These are phyloP conservation scores for Domatiomyces globalis DNA, from an alignment of 2,329 filamentous ascomycete genomes.

Conservation along the genomic window DNA sequence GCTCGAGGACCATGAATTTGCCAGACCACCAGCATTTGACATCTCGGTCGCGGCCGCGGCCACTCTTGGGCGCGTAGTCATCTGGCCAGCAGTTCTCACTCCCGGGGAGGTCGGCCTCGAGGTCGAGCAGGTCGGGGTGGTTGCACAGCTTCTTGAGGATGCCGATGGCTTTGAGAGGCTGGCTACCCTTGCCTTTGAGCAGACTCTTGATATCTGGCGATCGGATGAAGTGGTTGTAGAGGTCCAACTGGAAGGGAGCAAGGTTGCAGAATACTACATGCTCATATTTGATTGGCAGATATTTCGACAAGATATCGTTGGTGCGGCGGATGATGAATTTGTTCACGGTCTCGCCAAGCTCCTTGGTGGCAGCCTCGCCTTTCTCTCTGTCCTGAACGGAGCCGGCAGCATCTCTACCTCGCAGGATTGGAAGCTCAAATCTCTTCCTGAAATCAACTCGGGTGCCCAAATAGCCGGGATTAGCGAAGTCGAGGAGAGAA, in stretches of 20 bases:
- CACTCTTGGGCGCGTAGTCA: slow-evolving; percentile 78
- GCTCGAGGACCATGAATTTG: slow-evolving; percentile 95
- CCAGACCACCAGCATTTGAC: slow-evolving; percentile 93
- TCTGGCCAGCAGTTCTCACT: slow-evolving; percentile 69
- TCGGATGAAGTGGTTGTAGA: slow-evolving; percentile 96
- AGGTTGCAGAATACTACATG: slow-evolving; percentile 97
- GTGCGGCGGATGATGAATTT: slow-evolving; percentile 97
- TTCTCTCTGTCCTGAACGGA: slow-evolving; percentile 67
- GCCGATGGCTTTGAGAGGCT: slow-evolving; percentile 90
- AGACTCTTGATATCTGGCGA: slow-evolving; percentile 89
- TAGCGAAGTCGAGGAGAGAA: slow-evolving; percentile 87
- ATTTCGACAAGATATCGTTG: slow-evolving; percentile 96
- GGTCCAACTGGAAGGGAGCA: slow-evolving; percentile 75
- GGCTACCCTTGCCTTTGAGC: slow-evolving; percentile 82
- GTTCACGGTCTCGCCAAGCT: slow-evolving; percentile 76
- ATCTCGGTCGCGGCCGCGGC: slow-evolving; percentile 77
- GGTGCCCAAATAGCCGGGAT: slow-evolving; percentile 79
- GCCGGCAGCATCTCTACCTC: slow-evolving; percentile 79
- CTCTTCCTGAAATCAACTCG: slow-evolving; percentile 84
- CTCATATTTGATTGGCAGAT: slow-evolving; percentile 95
- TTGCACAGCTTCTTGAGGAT: slow-evolving; percentile 98
- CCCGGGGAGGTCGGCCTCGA: slow-evolving; percentile 72
- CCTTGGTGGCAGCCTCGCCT: slow-evolving; percentile 68
- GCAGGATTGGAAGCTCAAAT: slow-evolving; percentile 82
- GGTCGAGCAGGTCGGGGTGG: slow-evolving; percentile 80